Percentiles rank a stretch among this genome's conserved stretches.
Evolutionary conservation across 2,329 filamentous ascomycete species (phyloP).

Genomic region (Cryphonectria nitschkei): DNA sequence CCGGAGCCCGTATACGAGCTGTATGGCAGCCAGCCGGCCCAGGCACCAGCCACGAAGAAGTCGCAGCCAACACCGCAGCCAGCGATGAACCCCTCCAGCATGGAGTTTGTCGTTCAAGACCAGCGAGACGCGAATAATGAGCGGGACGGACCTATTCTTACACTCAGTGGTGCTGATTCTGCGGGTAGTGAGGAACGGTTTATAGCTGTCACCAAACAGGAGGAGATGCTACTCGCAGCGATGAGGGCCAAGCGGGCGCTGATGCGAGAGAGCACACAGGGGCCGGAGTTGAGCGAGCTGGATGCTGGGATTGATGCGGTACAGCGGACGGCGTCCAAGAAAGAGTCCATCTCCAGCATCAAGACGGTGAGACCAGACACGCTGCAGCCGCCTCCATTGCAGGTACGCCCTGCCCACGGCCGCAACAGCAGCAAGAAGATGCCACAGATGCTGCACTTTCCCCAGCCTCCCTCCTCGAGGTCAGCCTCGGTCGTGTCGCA

Average conservation of each 20-base stretch:
- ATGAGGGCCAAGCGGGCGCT: slow-evolving; percentile 59
- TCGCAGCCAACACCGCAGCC: slow-evolving; percentile 46
- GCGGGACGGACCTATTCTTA: slow-evolving; percentile 40
- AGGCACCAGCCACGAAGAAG: slow-evolving; percentile 28
- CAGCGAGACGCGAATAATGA: slow-evolving; percentile 28
- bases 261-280: slow-evolving; percentile 51
- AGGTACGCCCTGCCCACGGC: slow-evolving; percentile 5
- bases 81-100: slow-evolving; percentile 52
- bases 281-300: background rate
- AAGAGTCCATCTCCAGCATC: slow-evolving; percentile 26
- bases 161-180: slow-evolving; percentile 30
- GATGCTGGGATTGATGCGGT: background rate
- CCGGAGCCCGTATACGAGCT: slow-evolving; percentile 21
- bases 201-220: slow-evolving; percentile 62
- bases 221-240: slow-evolving; percentile 61
- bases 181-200: slow-evolving; percentile 46
- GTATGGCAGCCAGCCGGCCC: slow-evolving; percentile 30
- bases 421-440: slow-evolving; percentile 7
- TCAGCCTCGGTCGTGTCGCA: background rate
- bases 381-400: slow-evolving; percentile 10
- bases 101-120: slow-evolving; percentile 53
- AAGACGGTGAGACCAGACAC: slow-evolving; percentile 22
- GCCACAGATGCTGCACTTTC: slow-evolving; percentile 15
- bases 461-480: slow-evolving; percentile 14
- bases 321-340: slow-evolving; percentile 20